Percentiles rank a stretch among this genome's conserved stretches.
Evolutionary conservation across 495 filamentous ascomycete species (phyloP).

Genomic region (Penicillium nucicola): DNA sequence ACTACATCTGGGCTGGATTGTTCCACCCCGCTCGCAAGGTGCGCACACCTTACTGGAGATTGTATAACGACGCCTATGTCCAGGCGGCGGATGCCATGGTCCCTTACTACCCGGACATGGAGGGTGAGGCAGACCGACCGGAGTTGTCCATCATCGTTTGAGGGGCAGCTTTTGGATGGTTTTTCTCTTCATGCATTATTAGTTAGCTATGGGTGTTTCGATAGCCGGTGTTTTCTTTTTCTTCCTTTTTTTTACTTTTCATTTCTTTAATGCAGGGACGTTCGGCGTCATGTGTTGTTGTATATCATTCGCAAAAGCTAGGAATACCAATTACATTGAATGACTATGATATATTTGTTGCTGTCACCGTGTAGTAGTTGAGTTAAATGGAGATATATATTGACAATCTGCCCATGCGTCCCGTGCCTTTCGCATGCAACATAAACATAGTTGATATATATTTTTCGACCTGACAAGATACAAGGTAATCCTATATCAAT

Average conservation of each 20-base stretch:
- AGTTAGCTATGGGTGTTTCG: constrained; percentile 11
- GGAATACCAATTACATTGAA: constrained; percentile 1
- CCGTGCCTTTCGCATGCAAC: no score
- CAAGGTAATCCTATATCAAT: no score
- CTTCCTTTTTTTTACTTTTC: no score
- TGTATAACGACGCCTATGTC: constrained; percentile 98
- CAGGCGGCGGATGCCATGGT: constrained; percentile 91
- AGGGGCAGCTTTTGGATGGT: constrained; percentile 20
- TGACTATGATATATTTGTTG: background rate
- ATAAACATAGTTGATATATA: no score
- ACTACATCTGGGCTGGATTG: constrained; percentile 95
- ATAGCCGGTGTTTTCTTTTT: constrained; percentile 23
- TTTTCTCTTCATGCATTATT: constrained; percentile 21
- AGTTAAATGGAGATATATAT: background rate
- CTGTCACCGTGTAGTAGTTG: background rate
- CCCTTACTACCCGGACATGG: constrained; percentile 86
- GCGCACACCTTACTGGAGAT: constrained; percentile 83
- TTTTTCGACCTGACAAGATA: no score
- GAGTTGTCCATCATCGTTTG: constrained; percentile 85
- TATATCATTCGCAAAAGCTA: constrained; percentile 26
- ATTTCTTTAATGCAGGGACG: constrained; percentile 23
- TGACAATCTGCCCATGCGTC: no score
- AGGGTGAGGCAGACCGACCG: constrained; percentile 70
- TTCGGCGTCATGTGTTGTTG: constrained; percentile 22
- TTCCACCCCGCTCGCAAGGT: constrained; percentile 98